Conservation (phyloP, 1,284 basidiomycete genomes). For the Volvariella volvacea region DNA sequence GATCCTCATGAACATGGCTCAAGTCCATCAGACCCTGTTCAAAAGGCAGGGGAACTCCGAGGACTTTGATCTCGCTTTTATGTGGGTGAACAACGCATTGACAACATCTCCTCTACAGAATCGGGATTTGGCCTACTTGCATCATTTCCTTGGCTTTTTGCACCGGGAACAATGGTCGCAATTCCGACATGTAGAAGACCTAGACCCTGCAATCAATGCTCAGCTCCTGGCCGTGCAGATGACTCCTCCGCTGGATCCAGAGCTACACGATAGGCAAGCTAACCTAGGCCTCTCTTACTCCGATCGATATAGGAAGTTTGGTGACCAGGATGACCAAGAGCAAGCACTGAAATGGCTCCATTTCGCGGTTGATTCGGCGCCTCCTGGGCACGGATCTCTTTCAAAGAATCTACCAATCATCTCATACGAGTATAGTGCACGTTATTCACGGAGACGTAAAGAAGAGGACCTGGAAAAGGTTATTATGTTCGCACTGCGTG, state of each 20-base stretch:
- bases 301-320: slow-evolving; percentile 1
- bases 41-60: too few relatives aligned
- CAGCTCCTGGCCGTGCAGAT: slow-evolving; percentile 7
- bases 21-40: too few relatives aligned
- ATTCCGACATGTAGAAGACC: slow-evolving; percentile 8
- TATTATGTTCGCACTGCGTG: slow-evolving; percentile 7
- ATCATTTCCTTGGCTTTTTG: neutral
- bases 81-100: too few relatives aligned
- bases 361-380: slow-evolving; percentile 7
- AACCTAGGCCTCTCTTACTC: slow-evolving; percentile 6
- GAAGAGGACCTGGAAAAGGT: slow-evolving; percentile 11
- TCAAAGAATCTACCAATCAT: slow-evolving; percentile 5
- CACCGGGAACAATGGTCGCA: slow-evolving; percentile 4
- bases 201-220: slow-evolving; percentile 10
- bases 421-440: slow-evolving; percentile 10
- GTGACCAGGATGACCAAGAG: neutral
- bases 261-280: slow-evolving; percentile 4
- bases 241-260: neutral
- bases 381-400: slow-evolving; percentile 4
- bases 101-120: too few relatives aligned
- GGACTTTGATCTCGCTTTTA: too few relatives aligned
- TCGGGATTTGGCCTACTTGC: too few relatives aligned
- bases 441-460: slow-evolving; percentile 10
- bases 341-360: slow-evolving; percentile 6
- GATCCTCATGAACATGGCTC: slow-evolving; percentile 2